Conservation (phyloP, 129 eudicot species). For the Flaveria robusta region DNA sequence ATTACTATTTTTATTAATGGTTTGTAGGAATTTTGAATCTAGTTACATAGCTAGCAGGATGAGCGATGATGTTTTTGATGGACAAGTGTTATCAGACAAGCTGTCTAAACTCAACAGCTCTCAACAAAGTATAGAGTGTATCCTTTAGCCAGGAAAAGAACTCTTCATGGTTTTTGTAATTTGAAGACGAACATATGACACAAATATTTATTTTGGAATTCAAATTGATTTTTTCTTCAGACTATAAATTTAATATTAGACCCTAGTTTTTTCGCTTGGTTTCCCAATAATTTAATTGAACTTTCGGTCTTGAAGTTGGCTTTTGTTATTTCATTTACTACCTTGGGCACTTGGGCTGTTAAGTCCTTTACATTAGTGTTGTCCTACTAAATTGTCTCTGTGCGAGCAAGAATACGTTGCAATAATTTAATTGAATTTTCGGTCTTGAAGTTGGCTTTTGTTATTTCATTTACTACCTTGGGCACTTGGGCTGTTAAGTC, state of each 20-base stretch:
- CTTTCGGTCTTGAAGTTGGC: constrained; percentile 20
- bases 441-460: constrained; percentile 19
- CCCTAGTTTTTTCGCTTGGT: neutral
- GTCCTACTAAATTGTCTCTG: neutral
- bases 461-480: neutral
- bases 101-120: constrained; percentile 88
- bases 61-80: constrained; percentile 81
- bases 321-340: neutral
- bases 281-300: constrained; percentile 1
- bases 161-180: constrained; percentile 15
- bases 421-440: too few species aligned
- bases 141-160: constrained; percentile 47
- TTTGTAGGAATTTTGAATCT: constrained; percentile 46
- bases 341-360: neutral
- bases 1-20: constrained; percentile 10
- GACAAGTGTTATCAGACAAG: constrained; percentile 65
- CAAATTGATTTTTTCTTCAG: neutral
- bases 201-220: constrained; percentile 1
- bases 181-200: constrained; percentile 11
- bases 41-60: constrained; percentile 49
- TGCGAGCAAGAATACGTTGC: constrained; percentile 11
- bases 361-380: constrained; percentile 2
- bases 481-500: constrained; percentile 9
- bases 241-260: neutral
- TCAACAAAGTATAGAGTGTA: constrained; percentile 96